These are phyloP conservation scores for Tetracentron sinense DNA, from an alignment of 164 flowering plant species.

Conservation along the genomic window DNA sequence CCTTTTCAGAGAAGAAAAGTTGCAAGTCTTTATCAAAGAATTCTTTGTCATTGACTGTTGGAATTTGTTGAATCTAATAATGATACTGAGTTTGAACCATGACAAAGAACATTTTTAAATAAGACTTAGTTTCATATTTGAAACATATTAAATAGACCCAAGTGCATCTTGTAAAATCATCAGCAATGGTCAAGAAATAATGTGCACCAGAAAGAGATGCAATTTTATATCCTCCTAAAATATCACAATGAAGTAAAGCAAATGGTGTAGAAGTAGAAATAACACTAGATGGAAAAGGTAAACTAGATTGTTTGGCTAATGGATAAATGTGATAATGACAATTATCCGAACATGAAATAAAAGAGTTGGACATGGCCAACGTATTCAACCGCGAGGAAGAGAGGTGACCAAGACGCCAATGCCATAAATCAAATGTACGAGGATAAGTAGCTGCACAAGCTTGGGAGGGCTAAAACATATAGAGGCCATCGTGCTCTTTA, in stretches of 20 bases:
- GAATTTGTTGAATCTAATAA: not conserved
- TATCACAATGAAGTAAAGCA: not conserved
- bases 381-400: not conserved
- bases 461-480: not conserved
- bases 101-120: not conserved
- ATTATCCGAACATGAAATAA: not conserved
- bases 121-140: not conserved
- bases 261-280: not conserved
- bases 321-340: no score
- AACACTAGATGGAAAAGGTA: not conserved
- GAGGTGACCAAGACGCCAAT: not conserved
- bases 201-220: not conserved
- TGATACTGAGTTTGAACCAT: not conserved
- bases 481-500: not conserved
- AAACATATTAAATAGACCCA: no score
- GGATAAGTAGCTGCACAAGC: not conserved
- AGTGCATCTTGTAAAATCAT: not conserved
- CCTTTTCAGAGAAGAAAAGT: not conserved
- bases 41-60: not conserved
- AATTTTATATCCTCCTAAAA: not conserved
- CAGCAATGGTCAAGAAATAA: not conserved
- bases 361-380: not conserved
- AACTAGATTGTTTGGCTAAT: no score
- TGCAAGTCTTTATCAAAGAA: no score
- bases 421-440: not conserved